phyloP scores from a whole-genome alignment of 306 rosid species.

The Cucurbita maxima region DNA sequence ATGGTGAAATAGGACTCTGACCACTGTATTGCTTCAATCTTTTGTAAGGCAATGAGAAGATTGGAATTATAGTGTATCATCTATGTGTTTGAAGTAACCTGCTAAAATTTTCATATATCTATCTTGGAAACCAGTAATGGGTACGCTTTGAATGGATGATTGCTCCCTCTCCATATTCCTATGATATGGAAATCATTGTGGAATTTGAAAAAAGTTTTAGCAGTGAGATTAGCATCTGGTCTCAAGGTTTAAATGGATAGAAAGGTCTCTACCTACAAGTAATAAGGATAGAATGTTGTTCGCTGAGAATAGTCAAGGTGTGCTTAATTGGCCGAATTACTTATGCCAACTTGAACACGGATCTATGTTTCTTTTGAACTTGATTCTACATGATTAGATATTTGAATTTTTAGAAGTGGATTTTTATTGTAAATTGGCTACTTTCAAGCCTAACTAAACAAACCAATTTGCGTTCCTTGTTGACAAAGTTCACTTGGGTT shows the following conservation, averaged over 20 bases:
- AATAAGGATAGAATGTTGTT: background rate
- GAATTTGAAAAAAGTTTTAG: background rate
- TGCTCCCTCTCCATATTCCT: background rate
- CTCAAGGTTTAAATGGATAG: background rate
- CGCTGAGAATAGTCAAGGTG: background rate
- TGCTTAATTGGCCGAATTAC: no score
- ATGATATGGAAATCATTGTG: background rate
- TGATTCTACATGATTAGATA: no score
- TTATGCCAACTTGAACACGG: no score
- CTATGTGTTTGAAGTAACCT: background rate
- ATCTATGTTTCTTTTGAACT: no score
- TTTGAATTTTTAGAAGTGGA: background rate
- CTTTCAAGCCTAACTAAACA: background rate
- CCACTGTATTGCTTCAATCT: background rate
- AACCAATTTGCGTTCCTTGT: background rate
- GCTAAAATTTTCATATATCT: background rate
- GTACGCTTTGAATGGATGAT: background rate
- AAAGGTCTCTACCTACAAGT: background rate
- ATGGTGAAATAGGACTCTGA: background rate
- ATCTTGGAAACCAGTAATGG: background rate
- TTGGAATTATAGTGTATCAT: background rate
- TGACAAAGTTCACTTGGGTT: background rate
- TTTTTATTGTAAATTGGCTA: background rate
- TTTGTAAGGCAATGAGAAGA: background rate
- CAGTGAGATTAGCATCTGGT: background rate